Conservation (phyloP, 768 basidiomycete genomes). For the Tylopilus felleus region DNA sequence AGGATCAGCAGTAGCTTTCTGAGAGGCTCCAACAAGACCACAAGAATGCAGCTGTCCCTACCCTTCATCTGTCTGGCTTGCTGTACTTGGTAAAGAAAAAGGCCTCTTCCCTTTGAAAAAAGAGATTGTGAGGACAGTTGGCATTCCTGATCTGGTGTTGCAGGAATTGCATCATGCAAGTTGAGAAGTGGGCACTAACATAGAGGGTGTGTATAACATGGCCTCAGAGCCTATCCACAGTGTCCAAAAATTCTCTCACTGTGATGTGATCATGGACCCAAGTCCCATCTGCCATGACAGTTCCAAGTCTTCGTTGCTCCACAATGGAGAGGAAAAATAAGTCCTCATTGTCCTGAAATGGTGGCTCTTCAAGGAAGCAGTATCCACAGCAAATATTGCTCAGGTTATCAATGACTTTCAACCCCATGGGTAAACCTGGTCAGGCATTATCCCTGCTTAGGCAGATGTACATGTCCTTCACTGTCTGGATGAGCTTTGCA, state of each 20-base stretch:
- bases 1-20: not conserved
- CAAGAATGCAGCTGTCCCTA: not conserved
- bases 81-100: not conserved
- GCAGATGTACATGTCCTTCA: not conserved
- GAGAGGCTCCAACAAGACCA: not conserved
- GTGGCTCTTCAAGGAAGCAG: slow-evolving; percentile 1
- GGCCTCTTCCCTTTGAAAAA: not conserved
- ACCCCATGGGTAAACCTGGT: not conserved
- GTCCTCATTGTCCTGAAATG: not conserved
- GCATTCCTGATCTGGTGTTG: slow-evolving; percentile 4
- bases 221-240: not conserved
- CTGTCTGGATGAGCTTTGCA: not conserved
- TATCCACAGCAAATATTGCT: not conserved
- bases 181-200: not conserved
- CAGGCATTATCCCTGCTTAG: not conserved
- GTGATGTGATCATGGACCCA: not conserved
- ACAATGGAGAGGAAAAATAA: not conserved
- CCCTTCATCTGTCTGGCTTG: not conserved
- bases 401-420: not conserved
- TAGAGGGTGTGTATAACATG: not conserved
- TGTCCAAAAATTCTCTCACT: not conserved
- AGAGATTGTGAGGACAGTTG: not conserved
- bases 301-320: not conserved
- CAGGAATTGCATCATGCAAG: not conserved
- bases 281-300: not conserved